Evolutionary conservation across 2,329 filamentous ascomycete genomes (phyloP).

Genomic region (Ophiostoma piceae): DNA sequence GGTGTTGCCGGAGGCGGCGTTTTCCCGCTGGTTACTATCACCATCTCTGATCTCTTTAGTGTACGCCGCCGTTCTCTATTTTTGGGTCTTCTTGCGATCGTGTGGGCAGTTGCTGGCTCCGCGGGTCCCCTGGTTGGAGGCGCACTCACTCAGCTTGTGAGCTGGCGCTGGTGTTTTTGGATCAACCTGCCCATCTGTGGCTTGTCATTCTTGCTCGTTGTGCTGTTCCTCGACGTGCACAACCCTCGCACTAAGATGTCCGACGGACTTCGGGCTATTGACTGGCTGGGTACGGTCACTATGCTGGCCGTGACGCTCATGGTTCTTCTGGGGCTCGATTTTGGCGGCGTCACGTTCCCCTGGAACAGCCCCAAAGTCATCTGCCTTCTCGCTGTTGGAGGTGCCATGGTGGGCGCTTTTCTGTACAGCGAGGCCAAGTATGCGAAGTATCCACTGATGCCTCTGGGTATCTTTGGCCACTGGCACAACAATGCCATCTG

Average conservation of each 20-base stretch:
- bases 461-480: constrained; percentile 38
- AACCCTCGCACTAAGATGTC: constrained; percentile 50
- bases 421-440: constrained; percentile 44
- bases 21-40: constrained; percentile 31
- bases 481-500: constrained; percentile 47
- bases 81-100: constrained; percentile 38
- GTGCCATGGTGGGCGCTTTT: constrained; percentile 38
- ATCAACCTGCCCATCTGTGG: constrained; percentile 30
- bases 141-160: constrained; percentile 31
- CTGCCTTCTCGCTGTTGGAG: constrained; percentile 41
- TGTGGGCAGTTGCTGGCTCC: constrained; percentile 38
- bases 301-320: constrained; percentile 59
- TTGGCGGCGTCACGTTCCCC: constrained; percentile 43
- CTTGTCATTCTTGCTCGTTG: constrained; percentile 28
- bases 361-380: constrained; percentile 56
- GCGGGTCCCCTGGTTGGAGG: constrained; percentile 30
- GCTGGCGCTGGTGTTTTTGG: constrained; percentile 40
- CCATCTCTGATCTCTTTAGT: constrained; percentile 35
- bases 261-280: constrained; percentile 55
- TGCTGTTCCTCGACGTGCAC: constrained; percentile 27
- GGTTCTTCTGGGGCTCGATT: constrained; percentile 59
- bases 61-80: constrained; percentile 40
- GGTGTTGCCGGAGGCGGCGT: constrained; percentile 31
- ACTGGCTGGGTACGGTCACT: constrained; percentile 54
- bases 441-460: constrained; percentile 44